phyloP scores from a whole-genome alignment of 179 eudicot genomes.

The Beta corolliflora region DNA sequence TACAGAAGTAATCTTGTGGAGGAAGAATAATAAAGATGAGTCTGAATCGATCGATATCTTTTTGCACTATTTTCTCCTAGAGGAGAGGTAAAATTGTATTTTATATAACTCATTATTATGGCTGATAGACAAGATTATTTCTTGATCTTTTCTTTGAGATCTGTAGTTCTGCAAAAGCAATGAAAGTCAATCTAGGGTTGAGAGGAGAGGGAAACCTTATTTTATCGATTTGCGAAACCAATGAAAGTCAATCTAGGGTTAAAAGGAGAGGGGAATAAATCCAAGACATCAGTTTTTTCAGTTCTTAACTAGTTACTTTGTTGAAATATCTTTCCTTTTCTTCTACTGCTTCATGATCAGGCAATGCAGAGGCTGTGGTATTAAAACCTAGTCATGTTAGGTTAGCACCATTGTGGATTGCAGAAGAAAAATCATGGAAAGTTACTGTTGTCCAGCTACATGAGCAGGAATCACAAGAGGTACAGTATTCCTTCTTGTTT shows the following conservation, averaged over 20 bases:
- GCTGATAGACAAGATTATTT: neutral
- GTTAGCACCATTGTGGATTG: conserved; percentile 43
- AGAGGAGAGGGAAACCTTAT: too few species aligned
- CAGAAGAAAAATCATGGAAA: conserved; percentile 39
- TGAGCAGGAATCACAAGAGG: conserved; percentile 27
- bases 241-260: neutral
- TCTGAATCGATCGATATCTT: neutral
- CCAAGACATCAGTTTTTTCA: neutral
- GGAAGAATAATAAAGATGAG: too few species aligned
- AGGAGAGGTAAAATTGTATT: neutral
- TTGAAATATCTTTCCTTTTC: neutral
- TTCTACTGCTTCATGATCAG: conserved; percentile 26
- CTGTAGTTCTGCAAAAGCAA: too few species aligned
- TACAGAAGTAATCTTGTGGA: too few species aligned
- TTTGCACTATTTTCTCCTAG: neutral
- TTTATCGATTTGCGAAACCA: too few species aligned
- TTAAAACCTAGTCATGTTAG: conserved; percentile 34
- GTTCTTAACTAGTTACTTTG: neutral
- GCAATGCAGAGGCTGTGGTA: conserved; percentile 26
- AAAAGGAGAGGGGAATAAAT: neutral
- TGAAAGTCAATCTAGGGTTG: neutral
- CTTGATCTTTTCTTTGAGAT: neutral
- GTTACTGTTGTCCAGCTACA: conserved; percentile 27
- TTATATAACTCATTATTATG: neutral
- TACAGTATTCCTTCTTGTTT: conserved; percentile 8